Evolutionary conservation across 106 monocot species (phyloP).

Genomic region (Acorus gramineus): DNA sequence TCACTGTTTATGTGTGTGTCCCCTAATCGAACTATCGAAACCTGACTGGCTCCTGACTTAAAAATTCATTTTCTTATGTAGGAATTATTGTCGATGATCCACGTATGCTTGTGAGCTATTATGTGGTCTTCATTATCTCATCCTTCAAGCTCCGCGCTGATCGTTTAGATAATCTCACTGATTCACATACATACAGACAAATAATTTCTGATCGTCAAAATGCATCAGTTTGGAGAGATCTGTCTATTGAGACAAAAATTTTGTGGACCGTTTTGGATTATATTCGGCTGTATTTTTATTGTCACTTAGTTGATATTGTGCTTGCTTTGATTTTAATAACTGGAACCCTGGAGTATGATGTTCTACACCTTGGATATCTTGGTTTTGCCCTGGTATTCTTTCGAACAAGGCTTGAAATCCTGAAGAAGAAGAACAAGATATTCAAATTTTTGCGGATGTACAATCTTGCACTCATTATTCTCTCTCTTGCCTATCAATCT

Average conservation of each 20-base stretch:
- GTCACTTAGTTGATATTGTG: constrained; percentile 92
- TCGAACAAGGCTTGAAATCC: constrained; percentile 82
- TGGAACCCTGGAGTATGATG: constrained; percentile 95
- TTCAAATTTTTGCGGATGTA: constrained; percentile 86
- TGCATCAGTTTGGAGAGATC: constrained; percentile 76
- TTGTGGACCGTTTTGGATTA: constrained; percentile 96
- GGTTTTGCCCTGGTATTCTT: constrained; percentile 91
- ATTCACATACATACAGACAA: constrained; percentile 58
- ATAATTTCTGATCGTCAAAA: constrained; percentile 69
- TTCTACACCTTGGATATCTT: constrained; percentile 92
- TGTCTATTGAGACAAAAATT: constrained; percentile 95
- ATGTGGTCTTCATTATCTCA: constrained; percentile 81
- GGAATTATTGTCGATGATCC: constrained; percentile 88
- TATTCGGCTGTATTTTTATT: constrained; percentile 67
- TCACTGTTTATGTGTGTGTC: background rate
- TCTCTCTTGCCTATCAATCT: constrained; percentile 95
- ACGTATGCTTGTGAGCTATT: constrained; percentile 80
- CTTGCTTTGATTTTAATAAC: constrained; percentile 81
- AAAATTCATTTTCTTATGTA: constrained; percentile 14
- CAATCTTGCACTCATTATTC: constrained; percentile 83
- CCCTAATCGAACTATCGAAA: background rate
- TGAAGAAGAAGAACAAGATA: constrained; percentile 91
- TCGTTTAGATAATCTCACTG: constrained; percentile 51
- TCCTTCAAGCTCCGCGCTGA: constrained; percentile 88
- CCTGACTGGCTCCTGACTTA: background rate